Evolutionary conservation across 2,329 filamentous ascomycete species (phyloP), one percentile per base, ranked within the genome.

Genomic region (Leptographium radiaticola): DNA sequence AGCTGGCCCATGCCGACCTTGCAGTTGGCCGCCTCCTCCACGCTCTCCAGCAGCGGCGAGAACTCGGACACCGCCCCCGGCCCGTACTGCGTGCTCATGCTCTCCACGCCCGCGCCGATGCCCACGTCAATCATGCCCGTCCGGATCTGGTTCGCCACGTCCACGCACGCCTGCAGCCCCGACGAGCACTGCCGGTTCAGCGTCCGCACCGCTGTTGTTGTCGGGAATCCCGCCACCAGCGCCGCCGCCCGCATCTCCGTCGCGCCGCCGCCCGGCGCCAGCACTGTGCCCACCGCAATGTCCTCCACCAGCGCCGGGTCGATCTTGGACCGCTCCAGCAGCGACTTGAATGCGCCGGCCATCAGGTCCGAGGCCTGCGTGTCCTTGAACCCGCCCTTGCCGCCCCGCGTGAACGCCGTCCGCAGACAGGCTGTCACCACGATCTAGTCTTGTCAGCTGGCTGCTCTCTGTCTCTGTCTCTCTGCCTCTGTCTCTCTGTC

Each of bases 1-100:
- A 97, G 76, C 12, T 89, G 80, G 62, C 91, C 91, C 93, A 97
- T 97, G 67, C 89, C 84, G 4, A 97, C 91, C 74, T 95, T 96
- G 83, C 93, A 98, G 79, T 96, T 94, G 64, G 86, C 86, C 30
- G 90, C 80, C 66, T 93, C 85, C 59, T 81, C 77, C 75, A 91
- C 79, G 63, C 75, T 79, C 66, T 96, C 87, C 59, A 97, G 82
- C 52, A 88, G 79, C 50, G 95, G 88, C 34, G 87, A 93, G 78
- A 97, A 96, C 71, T 97, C 93, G 58, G 84, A 81, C 16, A 97
- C 91, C 57, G 93, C 93, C 46, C 75, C 76, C 30, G 91, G 90
- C 38, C 91, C 93, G 68, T 97, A 97, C 66, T 96, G 87, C 55
- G 77, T 77, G 65, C 81, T 87, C 93, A 98, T 98, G 75, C 87